Evolutionary conservation across 2,329 filamentous ascomycete species (phyloP), one percentile per base, ranked within the genome.

Genomic region (Xylaria hypoxylon): DNA sequence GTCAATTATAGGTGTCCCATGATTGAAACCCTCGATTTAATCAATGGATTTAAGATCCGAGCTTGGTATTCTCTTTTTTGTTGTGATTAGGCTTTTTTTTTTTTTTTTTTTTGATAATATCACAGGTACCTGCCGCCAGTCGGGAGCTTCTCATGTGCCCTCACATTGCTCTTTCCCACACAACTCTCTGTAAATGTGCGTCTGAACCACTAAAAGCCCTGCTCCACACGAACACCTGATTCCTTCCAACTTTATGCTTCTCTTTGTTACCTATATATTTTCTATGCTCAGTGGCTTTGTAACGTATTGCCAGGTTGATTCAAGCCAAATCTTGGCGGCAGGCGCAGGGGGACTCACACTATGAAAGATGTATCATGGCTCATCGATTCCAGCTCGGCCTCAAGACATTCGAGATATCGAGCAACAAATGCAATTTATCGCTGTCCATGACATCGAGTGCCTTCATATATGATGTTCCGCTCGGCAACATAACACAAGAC

Each of bases 371-470:
- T 62, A 45, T 17, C 48, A 76, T 76, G 74, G 64, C 70, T 26
- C 40, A 68, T 52, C 61, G 58, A 55, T 64, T 64, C n/a, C 62
- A 70, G 51, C 61, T 75, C 52, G 67, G 72, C 13, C 65, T 76
- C n/a, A 73, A 71, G 60, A 63, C 69, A 8, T 72, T 76, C 57
- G 64, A 71, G 13, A 48, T 76, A 51, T 74, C 71, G 11, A 69
- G 59, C 24, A 51, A 33, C 44, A 47, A 63, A 5, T 70, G 55
- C 17, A 15, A 67, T 40, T 57, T 64, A 26, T 70, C 69, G 10
- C 59, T 76, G 48, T 71, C 68, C 1, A 65, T 72, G 15, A 70
- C 67, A 38, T 75, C 74, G 4, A 67, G 65, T 15, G 74, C 71
- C 26, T 71, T 74, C 22, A 63, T 76, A 17, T 71, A 72, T 7